Percentiles rank a stretch among this genome's conserved stretches.
These are phyloP conservation scores for Fusarium azukiicola DNA, from an alignment of 2,329 filamentous ascomycete genomes.

Conservation along the genomic window DNA sequence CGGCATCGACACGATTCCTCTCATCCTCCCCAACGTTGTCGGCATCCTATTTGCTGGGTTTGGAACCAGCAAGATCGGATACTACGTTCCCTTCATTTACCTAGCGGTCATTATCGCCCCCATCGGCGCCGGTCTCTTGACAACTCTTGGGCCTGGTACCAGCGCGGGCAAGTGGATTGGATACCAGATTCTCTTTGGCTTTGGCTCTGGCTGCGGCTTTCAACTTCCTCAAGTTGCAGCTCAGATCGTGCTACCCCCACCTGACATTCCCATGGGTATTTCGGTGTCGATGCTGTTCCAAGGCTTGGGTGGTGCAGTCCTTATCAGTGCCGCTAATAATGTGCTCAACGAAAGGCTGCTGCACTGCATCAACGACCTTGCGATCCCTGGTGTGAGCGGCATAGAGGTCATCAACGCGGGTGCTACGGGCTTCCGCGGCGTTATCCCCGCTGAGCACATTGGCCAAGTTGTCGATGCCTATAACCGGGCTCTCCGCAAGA, in stretches of 20 bases:
- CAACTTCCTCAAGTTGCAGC: constrained; percentile 25
- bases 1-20: constrained; percentile 51
- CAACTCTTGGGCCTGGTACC: constrained; percentile 55
- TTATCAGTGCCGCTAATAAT: constrained; percentile 6
- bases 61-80: constrained; percentile 57
- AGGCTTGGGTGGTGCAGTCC: not conserved
- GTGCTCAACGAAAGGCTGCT: not conserved
- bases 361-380: constrained; percentile 2
- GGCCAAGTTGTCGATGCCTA: constrained; percentile 68
- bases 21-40: constrained; percentile 48
- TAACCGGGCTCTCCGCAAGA: constrained; percentile 78
- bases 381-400: constrained; percentile 37
- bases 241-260: constrained; percentile 6
- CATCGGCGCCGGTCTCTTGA: constrained; percentile 65
- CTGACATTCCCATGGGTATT: constrained; percentile 23
- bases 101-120: constrained; percentile 54
- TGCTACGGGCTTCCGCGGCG: constrained; percentile 26
- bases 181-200: constrained; percentile 64
- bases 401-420: constrained; percentile 26
- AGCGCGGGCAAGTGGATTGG: constrained; percentile 48
- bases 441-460: constrained; percentile 21
- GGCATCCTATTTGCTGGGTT: constrained; percentile 47
- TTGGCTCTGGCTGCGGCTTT: constrained; percentile 20
- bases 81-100: constrained; percentile 64
- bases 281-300: constrained; percentile 16